phyloP scores from a whole-genome alignment of 805 yeast species.

The Kluyveromyces aestuarii region DNA sequence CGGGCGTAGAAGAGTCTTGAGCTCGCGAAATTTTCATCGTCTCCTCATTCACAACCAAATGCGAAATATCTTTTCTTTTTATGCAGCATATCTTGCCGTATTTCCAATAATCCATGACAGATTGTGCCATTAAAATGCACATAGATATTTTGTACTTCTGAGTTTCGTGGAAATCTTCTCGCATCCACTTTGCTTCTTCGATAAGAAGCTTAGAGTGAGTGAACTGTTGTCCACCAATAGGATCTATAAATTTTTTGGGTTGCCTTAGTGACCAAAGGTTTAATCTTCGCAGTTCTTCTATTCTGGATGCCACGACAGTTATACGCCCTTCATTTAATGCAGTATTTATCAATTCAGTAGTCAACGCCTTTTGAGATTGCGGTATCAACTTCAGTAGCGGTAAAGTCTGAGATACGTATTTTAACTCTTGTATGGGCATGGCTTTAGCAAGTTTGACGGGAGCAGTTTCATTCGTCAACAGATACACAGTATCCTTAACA shows the following conservation, averaged over 20 bases:
- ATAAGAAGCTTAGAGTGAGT: slow-evolving; percentile 68
- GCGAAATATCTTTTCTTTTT: slow-evolving; percentile 33
- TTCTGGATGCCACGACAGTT: slow-evolving; percentile 80
- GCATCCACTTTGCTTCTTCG: slow-evolving; percentile 79
- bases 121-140: slow-evolving; percentile 61
- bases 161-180: slow-evolving; percentile 65
- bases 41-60: slow-evolving; percentile 16
- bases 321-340: slow-evolving; percentile 85
- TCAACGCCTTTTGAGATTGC: slow-evolving; percentile 74
- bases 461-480: slow-evolving; percentile 40
- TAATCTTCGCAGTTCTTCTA: slow-evolving; percentile 82
- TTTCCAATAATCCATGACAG: slow-evolving; percentile 69
- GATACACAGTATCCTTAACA: slow-evolving; percentile 34
- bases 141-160: slow-evolving; percentile 60
- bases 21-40: slow-evolving; percentile 6
- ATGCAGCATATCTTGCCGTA: slow-evolving; percentile 65
- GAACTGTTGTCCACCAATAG: slow-evolving; percentile 32
- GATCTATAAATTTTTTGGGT: slow-evolving; percentile 63
- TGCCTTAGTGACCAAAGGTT: slow-evolving; percentile 90
- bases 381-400: slow-evolving; percentile 78
- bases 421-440: slow-evolving; percentile 73
- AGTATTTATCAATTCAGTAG: slow-evolving; percentile 78
- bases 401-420: slow-evolving; percentile 78
- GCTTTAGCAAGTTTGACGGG: slow-evolving; percentile 50
- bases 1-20: not conserved